Percentiles rank a stretch among this genome's conserved stretches.
Conservation (phyloP, 202 grass and related monocot genomes). For the Elaeis oleifera region DNA sequence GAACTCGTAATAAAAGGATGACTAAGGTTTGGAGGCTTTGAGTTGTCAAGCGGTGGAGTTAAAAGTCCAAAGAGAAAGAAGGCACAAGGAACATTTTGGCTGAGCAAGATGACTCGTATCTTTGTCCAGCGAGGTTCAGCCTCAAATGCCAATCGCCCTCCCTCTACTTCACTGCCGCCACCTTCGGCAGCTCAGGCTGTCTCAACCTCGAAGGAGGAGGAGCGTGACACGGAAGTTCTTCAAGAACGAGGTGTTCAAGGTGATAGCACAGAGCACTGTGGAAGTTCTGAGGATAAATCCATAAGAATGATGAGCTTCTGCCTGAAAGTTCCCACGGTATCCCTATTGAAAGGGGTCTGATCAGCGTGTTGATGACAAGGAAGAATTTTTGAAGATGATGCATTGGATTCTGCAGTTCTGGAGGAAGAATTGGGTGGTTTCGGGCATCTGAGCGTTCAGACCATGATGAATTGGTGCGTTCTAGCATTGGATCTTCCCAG, state of each 20-base stretch:
- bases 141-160: constrained; percentile 50
- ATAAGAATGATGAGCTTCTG: constrained; percentile 29
- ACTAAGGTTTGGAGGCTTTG: constrained; percentile 13
- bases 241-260: constrained; percentile 24
- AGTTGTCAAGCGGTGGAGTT: neutral
- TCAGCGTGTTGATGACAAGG: constrained; percentile 26
- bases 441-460: constrained; percentile 35
- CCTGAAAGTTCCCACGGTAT: constrained; percentile 29
- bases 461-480: constrained; percentile 27
- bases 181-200: constrained; percentile 15
- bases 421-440: constrained; percentile 37
- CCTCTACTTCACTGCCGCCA: constrained; percentile 31
- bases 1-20: constrained; percentile 53
- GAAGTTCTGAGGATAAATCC: constrained; percentile 32
- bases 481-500: constrained; percentile 33
- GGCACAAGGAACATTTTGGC: constrained; percentile 27
- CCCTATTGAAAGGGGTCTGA: constrained; percentile 19
- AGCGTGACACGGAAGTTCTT: constrained; percentile 27
- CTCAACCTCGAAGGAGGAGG: constrained; percentile 41
- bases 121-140: constrained; percentile 78
- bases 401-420: constrained; percentile 33
- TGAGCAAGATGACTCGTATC: constrained; percentile 80
- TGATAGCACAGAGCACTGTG: constrained; percentile 21
- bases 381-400: constrained; percentile 43
- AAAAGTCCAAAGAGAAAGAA: neutral